These are phyloP conservation scores for Lichtheimia ramosa DNA, from an alignment of 371 early-diverging fungal genomes.

Conservation along the genomic window DNA sequence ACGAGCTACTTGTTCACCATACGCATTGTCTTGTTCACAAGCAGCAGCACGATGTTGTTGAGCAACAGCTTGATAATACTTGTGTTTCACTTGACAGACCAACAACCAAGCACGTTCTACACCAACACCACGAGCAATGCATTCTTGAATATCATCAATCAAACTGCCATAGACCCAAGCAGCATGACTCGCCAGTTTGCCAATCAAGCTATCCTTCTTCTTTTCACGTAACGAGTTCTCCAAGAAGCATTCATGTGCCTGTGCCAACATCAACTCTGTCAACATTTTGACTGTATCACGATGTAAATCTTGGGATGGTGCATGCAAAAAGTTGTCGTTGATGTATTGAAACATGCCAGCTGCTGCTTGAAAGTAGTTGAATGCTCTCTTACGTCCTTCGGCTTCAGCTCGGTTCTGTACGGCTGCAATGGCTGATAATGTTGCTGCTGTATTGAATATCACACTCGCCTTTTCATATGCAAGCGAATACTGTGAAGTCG, in stretches of 20 bases:
- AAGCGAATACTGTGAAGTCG: conserved; percentile 77
- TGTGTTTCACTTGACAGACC: conserved; percentile 80
- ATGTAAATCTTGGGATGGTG: conserved; percentile 90
- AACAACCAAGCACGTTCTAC: conserved; percentile 68
- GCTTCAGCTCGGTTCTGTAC: conserved; percentile 74
- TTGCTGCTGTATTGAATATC: conserved; percentile 93
- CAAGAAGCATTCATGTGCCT: conserved; percentile 93
- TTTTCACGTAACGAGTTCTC: conserved; percentile 85
- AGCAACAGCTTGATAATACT: conserved; percentile 82
- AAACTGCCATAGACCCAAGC: conserved; percentile 75
- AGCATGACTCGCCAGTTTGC: conserved; percentile 87
- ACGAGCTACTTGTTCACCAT: conserved; percentile 88
- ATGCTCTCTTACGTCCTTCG: conserved; percentile 77
- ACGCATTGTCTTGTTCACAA: conserved; percentile 74
- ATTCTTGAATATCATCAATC: conserved; percentile 66
- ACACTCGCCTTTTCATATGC: conserved; percentile 96
- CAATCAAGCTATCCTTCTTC: conserved; percentile 80
- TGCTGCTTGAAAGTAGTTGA: conserved; percentile 88
- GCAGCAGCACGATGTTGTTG: conserved; percentile 81
- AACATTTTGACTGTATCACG: conserved; percentile 85
- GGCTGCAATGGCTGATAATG: conserved; percentile 71
- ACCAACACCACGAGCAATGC: conserved; percentile 47
- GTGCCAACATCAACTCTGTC: conserved; percentile 85
- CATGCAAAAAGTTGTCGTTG: conserved; percentile 95
- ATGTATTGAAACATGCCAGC: conserved; percentile 95